Conservation (phyloP, 2,329 filamentous ascomycete species). For the Colletotrichum paranaense region DNA sequence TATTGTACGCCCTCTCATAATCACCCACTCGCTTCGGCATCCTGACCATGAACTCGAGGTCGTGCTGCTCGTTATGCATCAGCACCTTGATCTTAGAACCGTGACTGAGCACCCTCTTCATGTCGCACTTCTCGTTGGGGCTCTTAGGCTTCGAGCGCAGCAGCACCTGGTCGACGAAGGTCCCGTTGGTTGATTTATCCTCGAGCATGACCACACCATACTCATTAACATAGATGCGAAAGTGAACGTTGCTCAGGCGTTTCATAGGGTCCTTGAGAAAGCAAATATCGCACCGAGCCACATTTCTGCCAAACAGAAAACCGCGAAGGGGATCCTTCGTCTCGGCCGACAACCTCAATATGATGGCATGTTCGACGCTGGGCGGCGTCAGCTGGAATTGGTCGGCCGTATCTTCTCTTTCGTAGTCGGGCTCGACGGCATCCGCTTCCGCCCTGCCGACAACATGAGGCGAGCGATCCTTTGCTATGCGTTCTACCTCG, state of each 20-base stretch:
- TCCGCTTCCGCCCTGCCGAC: constrained; percentile 61
- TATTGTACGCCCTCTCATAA: constrained; percentile 72
- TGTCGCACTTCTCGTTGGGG: constrained; percentile 48
- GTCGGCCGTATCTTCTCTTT: constrained; percentile 60
- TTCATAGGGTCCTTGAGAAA: constrained; percentile 74
- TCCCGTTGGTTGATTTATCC: constrained; percentile 96
- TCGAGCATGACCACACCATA: constrained; percentile 90
- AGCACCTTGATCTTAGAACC: constrained; percentile 80
- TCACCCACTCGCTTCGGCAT: constrained; percentile 80
- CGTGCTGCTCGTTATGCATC: constrained; percentile 60
- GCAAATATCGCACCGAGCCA: constrained; percentile 76
- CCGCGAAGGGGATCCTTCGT: constrained; percentile 77
- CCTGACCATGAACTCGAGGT: constrained; percentile 86
- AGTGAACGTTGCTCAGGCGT: constrained; percentile 93
- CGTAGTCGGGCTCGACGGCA: constrained; percentile 63
- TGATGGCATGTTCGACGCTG: constrained; percentile 74
- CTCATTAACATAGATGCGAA: constrained; percentile 91
- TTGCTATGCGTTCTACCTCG: constrained; percentile 70
- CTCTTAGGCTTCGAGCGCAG: constrained; percentile 60
- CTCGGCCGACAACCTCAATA: constrained; percentile 80
- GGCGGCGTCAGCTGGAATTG: constrained; percentile 63
- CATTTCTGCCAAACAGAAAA: constrained; percentile 88
- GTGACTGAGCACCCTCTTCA: constrained; percentile 73
- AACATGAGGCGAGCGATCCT: constrained; percentile 60
- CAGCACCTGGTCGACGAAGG: constrained; percentile 80